Percentiles rank a stretch among this genome's conserved stretches.
phyloP scores from a whole-genome alignment of 2,329 filamentous ascomycete species.

The Metarhizium humberi region DNA sequence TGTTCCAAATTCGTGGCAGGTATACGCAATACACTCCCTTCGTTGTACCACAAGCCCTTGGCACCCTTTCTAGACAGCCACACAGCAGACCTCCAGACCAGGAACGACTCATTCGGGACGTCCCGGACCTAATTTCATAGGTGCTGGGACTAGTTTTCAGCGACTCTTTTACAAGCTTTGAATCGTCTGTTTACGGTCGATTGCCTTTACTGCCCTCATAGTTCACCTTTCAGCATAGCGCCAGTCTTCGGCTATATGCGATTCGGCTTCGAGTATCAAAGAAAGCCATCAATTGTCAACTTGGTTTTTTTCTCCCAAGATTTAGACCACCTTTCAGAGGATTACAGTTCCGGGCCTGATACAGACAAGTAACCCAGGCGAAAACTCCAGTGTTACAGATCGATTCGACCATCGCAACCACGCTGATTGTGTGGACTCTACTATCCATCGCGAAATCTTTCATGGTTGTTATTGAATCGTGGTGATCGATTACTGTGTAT shows the following conservation, averaged over 20 bases:
- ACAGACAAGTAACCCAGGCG: neutral
- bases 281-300: neutral
- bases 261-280: neutral
- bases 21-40: neutral
- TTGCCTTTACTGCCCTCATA: neutral
- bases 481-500: neutral
- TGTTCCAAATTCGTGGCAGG: neutral
- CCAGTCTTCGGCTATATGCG: neutral
- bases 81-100: neutral
- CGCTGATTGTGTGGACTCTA: neutral
- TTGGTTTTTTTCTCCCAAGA: neutral
- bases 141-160: neutral
- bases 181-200: neutral
- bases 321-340: neutral
- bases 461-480: neutral
- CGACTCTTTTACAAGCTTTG: neutral
- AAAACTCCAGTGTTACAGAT: too few species aligned
- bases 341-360: too few species aligned
- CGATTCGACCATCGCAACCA: neutral
- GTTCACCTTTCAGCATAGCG: neutral
- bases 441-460: neutral
- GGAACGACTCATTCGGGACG: neutral
- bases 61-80: neutral
- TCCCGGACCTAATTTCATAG: neutral
- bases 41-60: neutral